Conservation (phyloP, 2,329 filamentous ascomycete genomes). For the Penicillium capsulatum region DNA sequence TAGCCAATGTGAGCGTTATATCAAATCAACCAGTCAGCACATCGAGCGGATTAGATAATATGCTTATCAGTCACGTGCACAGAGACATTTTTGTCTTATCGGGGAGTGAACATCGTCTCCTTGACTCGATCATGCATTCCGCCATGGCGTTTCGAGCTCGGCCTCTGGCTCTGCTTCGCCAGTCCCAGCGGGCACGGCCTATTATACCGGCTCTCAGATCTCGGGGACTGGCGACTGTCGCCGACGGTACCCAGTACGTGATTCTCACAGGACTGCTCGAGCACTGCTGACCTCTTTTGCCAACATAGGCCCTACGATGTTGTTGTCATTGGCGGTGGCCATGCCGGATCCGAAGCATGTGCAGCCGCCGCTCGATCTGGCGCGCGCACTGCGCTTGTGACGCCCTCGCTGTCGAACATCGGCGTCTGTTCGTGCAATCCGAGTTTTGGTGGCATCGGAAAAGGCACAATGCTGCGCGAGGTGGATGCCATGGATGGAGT, state of each 20-base stretch:
- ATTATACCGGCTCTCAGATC: conserved; percentile 11
- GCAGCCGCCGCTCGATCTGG: conserved; percentile 85
- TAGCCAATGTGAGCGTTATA: no score
- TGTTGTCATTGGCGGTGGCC: conserved; percentile 89
- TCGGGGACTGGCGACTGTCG: conserved; percentile 40
- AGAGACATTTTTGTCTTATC: conserved; percentile 19
- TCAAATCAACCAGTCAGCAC: no score
- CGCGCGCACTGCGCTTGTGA: conserved; percentile 83
- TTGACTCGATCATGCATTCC: conserved; percentile 1
- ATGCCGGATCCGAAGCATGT: conserved; percentile 91
- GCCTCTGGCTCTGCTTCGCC: conserved; percentile 27
- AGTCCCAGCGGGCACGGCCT: conserved; percentile 25
- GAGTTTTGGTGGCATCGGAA: conserved; percentile 96
- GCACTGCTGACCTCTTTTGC: conserved; percentile 6
- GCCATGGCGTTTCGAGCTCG: conserved; percentile 37
- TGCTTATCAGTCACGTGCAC: conserved; percentile 16
- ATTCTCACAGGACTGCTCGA: background rate
- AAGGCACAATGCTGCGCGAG: conserved; percentile 92
- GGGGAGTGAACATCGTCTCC: conserved; percentile 2
- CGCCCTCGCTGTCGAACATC: conserved; percentile 80
- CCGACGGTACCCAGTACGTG: conserved; percentile 35
- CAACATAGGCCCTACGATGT: conserved; percentile 71
- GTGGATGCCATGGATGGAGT: conserved; percentile 92
- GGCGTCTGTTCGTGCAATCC: conserved; percentile 96
- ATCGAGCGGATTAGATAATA: conserved; percentile 17